Percentiles rank a stretch among this genome's conserved stretches.
Evolutionary conservation across 2,329 filamentous ascomycete species (phyloP).

Genomic region (Sclerotinia glacialis): DNA sequence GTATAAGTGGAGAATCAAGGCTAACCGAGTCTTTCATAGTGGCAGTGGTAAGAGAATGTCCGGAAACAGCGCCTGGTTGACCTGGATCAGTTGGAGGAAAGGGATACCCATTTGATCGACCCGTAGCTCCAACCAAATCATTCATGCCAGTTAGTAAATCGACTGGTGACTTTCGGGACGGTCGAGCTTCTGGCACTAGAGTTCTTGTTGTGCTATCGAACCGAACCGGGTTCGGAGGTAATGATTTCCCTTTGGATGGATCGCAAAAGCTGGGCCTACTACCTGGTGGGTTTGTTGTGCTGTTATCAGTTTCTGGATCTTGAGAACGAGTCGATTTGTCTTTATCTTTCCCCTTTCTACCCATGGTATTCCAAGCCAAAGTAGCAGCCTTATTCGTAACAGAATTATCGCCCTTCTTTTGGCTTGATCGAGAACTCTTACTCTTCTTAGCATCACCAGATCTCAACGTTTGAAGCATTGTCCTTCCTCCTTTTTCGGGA

Average conservation of each 20-base stretch:
- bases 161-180: constrained; percentile 29
- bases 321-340: constrained; percentile 32
- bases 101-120: constrained; percentile 36
- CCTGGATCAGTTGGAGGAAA: constrained; percentile 37
- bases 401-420: constrained; percentile 44
- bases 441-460: constrained; percentile 49
- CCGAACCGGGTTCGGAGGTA: constrained; percentile 31
- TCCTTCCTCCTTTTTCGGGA: constrained; percentile 53
- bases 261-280: constrained; percentile 30
- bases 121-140: constrained; percentile 28
- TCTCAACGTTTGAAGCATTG: constrained; percentile 60
- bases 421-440: constrained; percentile 39
- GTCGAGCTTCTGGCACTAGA: constrained; percentile 32
- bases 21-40: constrained; percentile 34
- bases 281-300: constrained; percentile 32
- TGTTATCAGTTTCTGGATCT: constrained; percentile 33
- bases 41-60: constrained; percentile 32
- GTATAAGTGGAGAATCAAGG: constrained; percentile 27
- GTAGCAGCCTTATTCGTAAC: constrained; percentile 63
- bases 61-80: constrained; percentile 34
- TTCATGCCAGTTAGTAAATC: constrained; percentile 33
- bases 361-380: constrained; percentile 51
- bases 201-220: constrained; percentile 40
- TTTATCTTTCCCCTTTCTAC: constrained; percentile 32
- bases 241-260: constrained; percentile 23